Base-by-base conservation (phyloP, 176 grass and related monocot species). In the Carex parvula region DNA sequence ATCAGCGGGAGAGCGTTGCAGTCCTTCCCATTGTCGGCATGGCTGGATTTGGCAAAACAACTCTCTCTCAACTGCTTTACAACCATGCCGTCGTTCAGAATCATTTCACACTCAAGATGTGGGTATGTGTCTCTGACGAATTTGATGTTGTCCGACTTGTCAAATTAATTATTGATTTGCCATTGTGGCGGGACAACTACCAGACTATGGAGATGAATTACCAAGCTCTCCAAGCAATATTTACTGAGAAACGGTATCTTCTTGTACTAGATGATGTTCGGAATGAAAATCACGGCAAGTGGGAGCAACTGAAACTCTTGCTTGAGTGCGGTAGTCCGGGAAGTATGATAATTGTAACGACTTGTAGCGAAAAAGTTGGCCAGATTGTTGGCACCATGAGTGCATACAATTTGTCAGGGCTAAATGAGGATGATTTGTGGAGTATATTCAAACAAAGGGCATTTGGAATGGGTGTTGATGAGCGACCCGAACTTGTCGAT, bases 221-320 rank as follows among this genome's bases (percentile, higher is more conserved):
- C 1, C 33, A 9, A 8, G 0, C 2, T 8, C 15, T 46, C 0
- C 68, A 6, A n/a, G 6, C 0, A 17, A 22, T 10, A 33, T 35
- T 80, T 35, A n/a, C 18, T 53, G 64, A 64, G 33, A 73, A 87
- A 44, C 72, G 64, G 18, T 46, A 24, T 17, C 60, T 87, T 17
- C 75, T 87, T 87, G 64, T 87, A 15, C 35, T 87, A n/a, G 78
- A 73, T 53, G 78, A 52, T 87, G 78, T 87, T 4, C 64, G 18
- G 64, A 81, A 72, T 74, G 64, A 73, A 52, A 42, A 18, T 10
- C 16, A 0, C 0, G 41, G 0, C 4, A 16, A 77, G 0, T 81
- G 85, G 78, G 52, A 50, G 41, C 14, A 24, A 12, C 42, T 82
- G 4, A 41, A 33, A n/a, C 10, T 3, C n/a, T 29, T 60, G 16